A percentile compares a stretch with the other conserved stretches of the same genome.
Conservation (phyloP, 192 early-diverging fungal species). For the Rhizoclosmatium globosum region DNA sequence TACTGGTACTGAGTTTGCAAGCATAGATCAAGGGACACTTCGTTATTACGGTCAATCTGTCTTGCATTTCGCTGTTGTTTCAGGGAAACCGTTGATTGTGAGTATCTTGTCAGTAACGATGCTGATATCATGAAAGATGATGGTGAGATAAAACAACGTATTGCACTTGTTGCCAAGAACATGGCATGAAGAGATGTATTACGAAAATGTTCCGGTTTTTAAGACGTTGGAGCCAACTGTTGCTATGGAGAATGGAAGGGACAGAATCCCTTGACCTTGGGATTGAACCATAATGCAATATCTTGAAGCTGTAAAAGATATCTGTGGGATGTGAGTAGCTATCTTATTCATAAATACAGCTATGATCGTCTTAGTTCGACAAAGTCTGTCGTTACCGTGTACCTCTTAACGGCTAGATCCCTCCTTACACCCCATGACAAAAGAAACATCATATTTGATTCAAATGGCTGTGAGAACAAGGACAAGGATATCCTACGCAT, state of each 20-base stretch:
- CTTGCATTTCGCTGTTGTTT: constrained; percentile 14
- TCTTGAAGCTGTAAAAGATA: constrained; percentile 25
- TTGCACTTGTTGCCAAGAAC: constrained; percentile 39
- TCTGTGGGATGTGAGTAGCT: constrained; percentile 19
- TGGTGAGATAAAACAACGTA: constrained; percentile 29
- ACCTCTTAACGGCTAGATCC: constrained; percentile 2
- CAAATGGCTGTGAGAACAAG: constrained; percentile 29
- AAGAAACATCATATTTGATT: not conserved
- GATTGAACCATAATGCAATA: not conserved
- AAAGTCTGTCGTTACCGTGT: not conserved
- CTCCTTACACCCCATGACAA: not conserved
- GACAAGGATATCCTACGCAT: constrained; percentile 30
- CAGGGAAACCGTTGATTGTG: not conserved
- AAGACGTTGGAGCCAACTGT: not conserved
- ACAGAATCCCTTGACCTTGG: constrained; percentile 20
- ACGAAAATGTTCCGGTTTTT: not conserved
- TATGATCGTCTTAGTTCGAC: not conserved
- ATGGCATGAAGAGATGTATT: not conserved
- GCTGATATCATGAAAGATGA: not conserved
- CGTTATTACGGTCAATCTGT: constrained; percentile 24
- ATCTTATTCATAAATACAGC: too few relatives aligned
- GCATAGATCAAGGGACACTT: not conserved
- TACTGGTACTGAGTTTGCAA: constrained; percentile 3
- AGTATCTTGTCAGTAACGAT: not conserved
- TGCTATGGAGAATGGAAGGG: not conserved